A percentile compares a stretch with the other conserved stretches of the same genome.
These are phyloP conservation scores for Microsporum canis DNA, from an alignment of 2,329 filamentous ascomycete species.

Conservation along the genomic window DNA sequence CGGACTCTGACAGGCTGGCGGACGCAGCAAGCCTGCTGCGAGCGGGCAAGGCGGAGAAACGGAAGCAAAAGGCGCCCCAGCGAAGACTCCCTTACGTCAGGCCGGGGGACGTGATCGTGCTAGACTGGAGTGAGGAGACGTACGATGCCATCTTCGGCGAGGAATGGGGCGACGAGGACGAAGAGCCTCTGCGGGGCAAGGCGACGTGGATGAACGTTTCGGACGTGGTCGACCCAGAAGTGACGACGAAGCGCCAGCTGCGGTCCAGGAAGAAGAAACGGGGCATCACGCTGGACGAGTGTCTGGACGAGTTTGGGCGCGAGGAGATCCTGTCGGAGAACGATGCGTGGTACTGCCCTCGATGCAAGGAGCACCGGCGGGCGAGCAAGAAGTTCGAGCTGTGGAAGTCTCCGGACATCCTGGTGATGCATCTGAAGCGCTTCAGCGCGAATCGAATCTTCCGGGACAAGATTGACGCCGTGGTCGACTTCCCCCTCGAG, in stretches of 20 bases:
- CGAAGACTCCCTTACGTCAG: constrained; percentile 50
- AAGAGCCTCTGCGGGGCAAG: constrained; percentile 46
- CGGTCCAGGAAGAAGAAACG: constrained; percentile 57
- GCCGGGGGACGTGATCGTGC: constrained; percentile 70
- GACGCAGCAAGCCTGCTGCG: background rate
- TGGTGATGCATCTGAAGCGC: constrained; percentile 89
- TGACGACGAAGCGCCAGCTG: constrained; percentile 51
- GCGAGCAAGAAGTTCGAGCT: constrained; percentile 95
- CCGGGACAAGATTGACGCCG: constrained; percentile 80
- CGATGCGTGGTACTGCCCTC: constrained; percentile 94
- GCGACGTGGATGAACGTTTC: constrained; percentile 47
- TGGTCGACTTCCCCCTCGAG: constrained; percentile 82
- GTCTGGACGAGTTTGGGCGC: constrained; percentile 86
- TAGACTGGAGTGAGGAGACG: constrained; percentile 69
- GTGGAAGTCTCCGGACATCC: constrained; percentile 91
- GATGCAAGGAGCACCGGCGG: constrained; percentile 84
- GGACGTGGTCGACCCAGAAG: constrained; percentile 48
- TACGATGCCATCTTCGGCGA: constrained; percentile 57
- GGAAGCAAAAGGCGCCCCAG: constrained; percentile 23
- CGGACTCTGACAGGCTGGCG: constrained; percentile 20
- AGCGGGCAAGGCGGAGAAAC: constrained; percentile 8
- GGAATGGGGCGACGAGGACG: constrained; percentile 25
- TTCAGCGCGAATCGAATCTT: constrained; percentile 77
- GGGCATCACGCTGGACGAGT: constrained; percentile 78
- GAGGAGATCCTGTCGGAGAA: constrained; percentile 88